Conservation (phyloP, 169 alveolate species). For the Theileria annulata region DNA sequence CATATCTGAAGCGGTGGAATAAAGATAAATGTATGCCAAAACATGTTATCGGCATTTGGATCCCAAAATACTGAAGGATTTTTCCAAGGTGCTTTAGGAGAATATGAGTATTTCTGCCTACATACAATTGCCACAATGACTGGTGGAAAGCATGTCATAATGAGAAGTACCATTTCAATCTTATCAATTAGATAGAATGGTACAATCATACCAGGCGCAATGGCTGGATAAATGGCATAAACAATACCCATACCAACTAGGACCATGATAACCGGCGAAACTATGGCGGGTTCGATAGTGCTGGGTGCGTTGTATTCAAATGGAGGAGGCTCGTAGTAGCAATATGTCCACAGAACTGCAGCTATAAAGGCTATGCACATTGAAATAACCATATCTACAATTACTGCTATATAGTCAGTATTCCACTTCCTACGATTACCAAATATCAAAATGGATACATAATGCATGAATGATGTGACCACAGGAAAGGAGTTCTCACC, state of each 20-base stretch:
- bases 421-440: background rate
- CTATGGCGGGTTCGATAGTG: background rate
- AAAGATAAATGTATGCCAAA: slow-evolving; percentile 13
- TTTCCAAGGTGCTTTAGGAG: too few relatives aligned
- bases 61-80: background rate
- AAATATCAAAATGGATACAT: background rate
- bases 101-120: too few relatives aligned
- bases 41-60: slow-evolving; percentile 2
- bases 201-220: slow-evolving; percentile 15
- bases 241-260: background rate
- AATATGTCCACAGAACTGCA: slow-evolving; percentile 23
- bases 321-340: background rate
- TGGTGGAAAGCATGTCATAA: slow-evolving; percentile 23
- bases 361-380: background rate
- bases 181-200: background rate
- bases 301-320: background rate
- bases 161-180: slow-evolving; percentile 5
- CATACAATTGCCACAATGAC: background rate
- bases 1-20: background rate
- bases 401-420: slow-evolving; percentile 2
- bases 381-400: background rate
- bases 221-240: slow-evolving; percentile 21
- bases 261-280: slow-evolving; percentile 14
- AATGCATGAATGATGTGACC: slow-evolving; percentile 11
- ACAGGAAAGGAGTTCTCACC: background rate